phyloP scores from a whole-genome alignment of 352 stramenopile species.

The Elongisporangium anandrum region DNA sequence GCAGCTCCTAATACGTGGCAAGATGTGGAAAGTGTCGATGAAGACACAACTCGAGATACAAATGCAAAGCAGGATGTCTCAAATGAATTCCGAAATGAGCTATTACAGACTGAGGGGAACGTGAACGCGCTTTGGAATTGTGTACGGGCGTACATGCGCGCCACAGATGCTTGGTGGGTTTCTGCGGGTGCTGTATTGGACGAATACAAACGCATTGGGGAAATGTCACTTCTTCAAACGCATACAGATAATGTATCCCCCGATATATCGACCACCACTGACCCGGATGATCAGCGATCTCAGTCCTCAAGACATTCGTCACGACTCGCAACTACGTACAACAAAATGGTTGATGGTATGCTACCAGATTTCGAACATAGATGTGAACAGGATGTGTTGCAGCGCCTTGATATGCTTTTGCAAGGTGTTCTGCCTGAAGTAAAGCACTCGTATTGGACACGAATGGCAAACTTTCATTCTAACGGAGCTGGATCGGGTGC shows the following conservation, averaged over 20 bases:
- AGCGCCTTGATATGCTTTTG: conserved; percentile 34
- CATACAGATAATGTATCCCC: conserved; percentile 4
- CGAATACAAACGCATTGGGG: conserved; percentile 57
- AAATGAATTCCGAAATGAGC: conserved; percentile 63
- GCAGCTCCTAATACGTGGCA: conserved; percentile 11
- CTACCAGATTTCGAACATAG: conserved; percentile 35
- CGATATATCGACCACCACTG: background rate
- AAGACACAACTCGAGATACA: conserved; percentile 17
- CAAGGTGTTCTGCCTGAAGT: conserved; percentile 58
- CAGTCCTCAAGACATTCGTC: conserved; percentile 11
- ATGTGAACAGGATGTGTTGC: conserved; percentile 41
- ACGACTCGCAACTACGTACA: conserved; percentile 22
- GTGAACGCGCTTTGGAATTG: conserved; percentile 74
- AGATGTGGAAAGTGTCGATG: conserved; percentile 36
- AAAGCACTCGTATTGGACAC: conserved; percentile 76
- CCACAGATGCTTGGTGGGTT: conserved; percentile 57
- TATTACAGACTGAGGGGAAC: conserved; percentile 69
- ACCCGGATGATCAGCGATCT: background rate
- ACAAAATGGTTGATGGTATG: conserved; percentile 25
- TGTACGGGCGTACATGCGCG: conserved; percentile 53
- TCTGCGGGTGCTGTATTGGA: conserved; percentile 46
- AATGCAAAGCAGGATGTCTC: conserved; percentile 24
- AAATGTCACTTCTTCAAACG: conserved; percentile 46
- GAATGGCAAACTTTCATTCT: conserved; percentile 21
- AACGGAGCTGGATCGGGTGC: conserved; percentile 1